Conservation (phyloP, 108 stramenopile genomes). For the Fistulifera pelliculosa region DNA sequence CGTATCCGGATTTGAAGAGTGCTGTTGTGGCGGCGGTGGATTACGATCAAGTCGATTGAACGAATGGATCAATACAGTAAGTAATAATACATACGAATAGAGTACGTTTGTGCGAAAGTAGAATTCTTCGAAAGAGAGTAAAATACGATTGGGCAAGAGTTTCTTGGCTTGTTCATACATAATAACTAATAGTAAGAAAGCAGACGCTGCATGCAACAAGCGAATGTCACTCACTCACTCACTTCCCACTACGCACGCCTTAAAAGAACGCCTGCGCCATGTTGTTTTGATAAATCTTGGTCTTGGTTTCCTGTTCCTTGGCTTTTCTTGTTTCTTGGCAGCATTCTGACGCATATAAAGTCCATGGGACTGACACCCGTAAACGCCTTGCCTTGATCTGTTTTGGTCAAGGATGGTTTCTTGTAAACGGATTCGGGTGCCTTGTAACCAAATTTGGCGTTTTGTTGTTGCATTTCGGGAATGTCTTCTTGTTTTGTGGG, state of each 20-base stretch:
- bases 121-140: too few relatives aligned
- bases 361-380: slow-evolving; percentile 14
- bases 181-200: too few relatives aligned
- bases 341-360: slow-evolving; percentile 14
- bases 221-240: too few relatives aligned
- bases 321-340: slow-evolving; percentile 9
- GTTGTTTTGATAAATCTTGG: slow-evolving; percentile 11
- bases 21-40: neutral
- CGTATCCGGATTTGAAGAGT: neutral
- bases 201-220: too few relatives aligned
- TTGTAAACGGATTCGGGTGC: slow-evolving; percentile 13
- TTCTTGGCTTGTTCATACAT: too few relatives aligned
- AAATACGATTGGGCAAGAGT: too few relatives aligned
- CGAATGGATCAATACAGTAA: too few relatives aligned
- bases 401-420: slow-evolving; percentile 2
- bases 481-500: neutral
- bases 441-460: slow-evolving; percentile 11
- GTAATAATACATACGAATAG: too few relatives aligned
- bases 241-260: neutral
- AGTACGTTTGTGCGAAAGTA: too few relatives aligned
- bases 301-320: slow-evolving; percentile 11
- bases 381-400: slow-evolving; percentile 6
- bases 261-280: slow-evolving; percentile 8
- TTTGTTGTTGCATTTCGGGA: slow-evolving; percentile 2
- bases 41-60: slow-evolving; percentile 1